Evolutionary conservation across 768 basidiomycete genomes (phyloP), one percentile per base, ranked within the genome.

Genomic region (Boletellus sp.): DNA sequence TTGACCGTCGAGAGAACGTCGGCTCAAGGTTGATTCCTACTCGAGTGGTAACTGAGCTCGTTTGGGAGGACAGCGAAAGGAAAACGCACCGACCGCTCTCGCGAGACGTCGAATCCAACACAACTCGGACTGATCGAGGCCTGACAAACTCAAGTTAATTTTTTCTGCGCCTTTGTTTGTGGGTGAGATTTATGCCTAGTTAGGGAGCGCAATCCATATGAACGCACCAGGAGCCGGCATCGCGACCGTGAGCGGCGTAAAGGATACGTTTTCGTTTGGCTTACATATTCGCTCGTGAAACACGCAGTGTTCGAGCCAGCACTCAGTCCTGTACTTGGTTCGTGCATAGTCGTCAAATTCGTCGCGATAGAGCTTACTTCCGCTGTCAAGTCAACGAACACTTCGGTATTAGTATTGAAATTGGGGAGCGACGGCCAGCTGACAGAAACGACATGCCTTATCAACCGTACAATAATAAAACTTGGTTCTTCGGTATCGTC

Each of bases 281-380:
- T 70, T 64, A 60, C 87, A 85, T 44, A 95, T 69, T n/a, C 78
- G 76, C 39, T 89, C 85, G 50, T 85, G 82, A 47, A 80, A 85
- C 13, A 92, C 77, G 58, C 90, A 95, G 38, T 79, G 79, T 65
- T 97, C 94, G 1, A 97, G 74, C 94, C 94, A 97, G 63, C 90
- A 94, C 66, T 96, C 94, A 0, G 94, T 95, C 38, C 93, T 80
- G 59, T 83, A 90, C 56, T 81, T 84, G 3, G 56, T 47, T 40
- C 78, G 74, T 54, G 74, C 58, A 1, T 32, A 11, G 7, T 70
- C 66, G 46, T 83, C 80, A 6, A 66, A 61, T 61, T 89, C 87
- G 28, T 78, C 75, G 3, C 67, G 70, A 55, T 76, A 88, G n/a
- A 87, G 54, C 53, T 80, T 81, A 56, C 84, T 87, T 23, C 87